Evolutionary conservation across 176 grass and related monocot genomes (phyloP).

Genomic region (Pontederia paniculata): DNA sequence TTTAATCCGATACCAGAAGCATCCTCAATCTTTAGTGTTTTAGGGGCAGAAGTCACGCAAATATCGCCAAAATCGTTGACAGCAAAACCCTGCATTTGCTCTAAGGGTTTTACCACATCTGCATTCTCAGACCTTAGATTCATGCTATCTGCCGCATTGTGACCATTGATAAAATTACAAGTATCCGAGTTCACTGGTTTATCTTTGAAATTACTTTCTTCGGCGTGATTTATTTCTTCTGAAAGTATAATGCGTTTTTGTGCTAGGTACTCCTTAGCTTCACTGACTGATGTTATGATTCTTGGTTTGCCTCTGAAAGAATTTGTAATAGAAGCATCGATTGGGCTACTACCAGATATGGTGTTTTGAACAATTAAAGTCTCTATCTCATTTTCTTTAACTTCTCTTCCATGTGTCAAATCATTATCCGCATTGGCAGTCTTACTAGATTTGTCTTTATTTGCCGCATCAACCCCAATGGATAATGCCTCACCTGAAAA

Average conservation of each 20-base stretch:
- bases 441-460: not conserved
- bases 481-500: not conserved
- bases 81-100: not conserved
- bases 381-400: not conserved
- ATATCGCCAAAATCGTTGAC: not conserved
- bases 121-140: not conserved
- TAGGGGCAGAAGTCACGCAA: not conserved
- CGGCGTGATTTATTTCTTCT: not conserved
- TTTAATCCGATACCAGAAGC: not conserved
- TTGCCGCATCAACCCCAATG: not conserved
- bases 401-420: not conserved
- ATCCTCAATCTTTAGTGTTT: not conserved
- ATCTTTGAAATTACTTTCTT: not conserved
- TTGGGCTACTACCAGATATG: conserved; percentile 6
- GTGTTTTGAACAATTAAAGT: not conserved
- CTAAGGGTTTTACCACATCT: not conserved
- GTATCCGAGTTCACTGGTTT: not conserved
- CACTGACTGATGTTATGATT: conserved; percentile 19
- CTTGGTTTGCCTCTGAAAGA: conserved; percentile 6
- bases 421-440: not conserved
- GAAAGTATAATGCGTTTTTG: not conserved
- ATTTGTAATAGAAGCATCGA: conserved; percentile 2
- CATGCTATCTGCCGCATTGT: not conserved
- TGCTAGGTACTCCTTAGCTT: conserved; percentile 21
- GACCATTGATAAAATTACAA: not conserved